Evolutionary conservation across 495 filamentous ascomycete genomes (phyloP), one percentile per base, ranked within the genome.

Genomic region (Penicillium turbatum): DNA sequence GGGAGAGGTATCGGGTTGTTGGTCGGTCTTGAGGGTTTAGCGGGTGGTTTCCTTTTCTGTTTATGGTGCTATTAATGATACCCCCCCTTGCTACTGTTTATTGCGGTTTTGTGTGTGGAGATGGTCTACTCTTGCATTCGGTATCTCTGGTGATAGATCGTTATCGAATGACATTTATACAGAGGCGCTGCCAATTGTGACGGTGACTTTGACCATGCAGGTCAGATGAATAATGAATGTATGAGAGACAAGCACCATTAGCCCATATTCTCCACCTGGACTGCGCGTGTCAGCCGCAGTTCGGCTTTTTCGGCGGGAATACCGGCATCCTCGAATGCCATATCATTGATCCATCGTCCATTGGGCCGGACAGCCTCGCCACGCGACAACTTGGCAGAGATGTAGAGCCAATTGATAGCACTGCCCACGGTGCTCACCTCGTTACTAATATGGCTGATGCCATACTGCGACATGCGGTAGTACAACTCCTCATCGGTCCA

Each of bases 361-460:
- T 79, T 69, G 6, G 80, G 82, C 53, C 66, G 60, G 13, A 84
- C 38, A 16, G 63, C 56, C 53, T 82, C 74, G 0, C 74, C 73
- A 36, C 76, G 74, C 13, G 74, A 71, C 60, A 88, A 73, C 64
- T 80, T 85, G 54, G 83, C 79, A 0, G 84, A 83, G 5, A 95
- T 71, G 60, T 89, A 93, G 55, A 89, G 77, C 89, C 89, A 95
- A 53, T 71, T 78, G 24, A 92, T 67, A 13, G 84, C 82, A 67
- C 90, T 92, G 0, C 90, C 90, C 0, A 90, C 88, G 0, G 89
- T 95, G 43, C 86, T 81, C 10, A 93, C 87, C 63, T 96, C 89
- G 64, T 93, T 89, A 55, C 82, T 88, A 5, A 92, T 87, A 58
- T 85, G 81, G 2, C 58, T 71, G 19, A 70, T 65, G 7, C 88